Percentiles rank a stretch among this genome's conserved stretches.
phyloP scores from a whole-genome alignment of 1,139 yeast species.

The Komagataea norvegica region DNA sequence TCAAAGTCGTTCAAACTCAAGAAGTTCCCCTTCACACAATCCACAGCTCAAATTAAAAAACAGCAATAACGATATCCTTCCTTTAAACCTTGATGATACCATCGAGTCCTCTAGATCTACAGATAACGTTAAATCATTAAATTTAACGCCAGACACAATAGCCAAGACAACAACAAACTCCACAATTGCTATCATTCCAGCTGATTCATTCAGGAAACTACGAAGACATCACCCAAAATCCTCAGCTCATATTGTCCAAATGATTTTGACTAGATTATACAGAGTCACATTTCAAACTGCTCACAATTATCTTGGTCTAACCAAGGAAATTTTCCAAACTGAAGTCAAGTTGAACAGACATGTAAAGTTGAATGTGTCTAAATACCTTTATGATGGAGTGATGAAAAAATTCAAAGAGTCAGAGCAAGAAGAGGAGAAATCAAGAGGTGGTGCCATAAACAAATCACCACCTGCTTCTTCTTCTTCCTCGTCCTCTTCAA shows the following conservation, averaged over 20 bases:
- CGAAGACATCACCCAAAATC: conserved; percentile 80
- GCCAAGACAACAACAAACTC: conserved; percentile 48
- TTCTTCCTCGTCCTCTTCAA: too few species aligned
- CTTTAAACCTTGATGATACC: conserved; percentile 17
- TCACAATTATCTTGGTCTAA: conserved; percentile 78
- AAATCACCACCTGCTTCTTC: too few species aligned
- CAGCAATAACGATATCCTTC: conserved; percentile 15
- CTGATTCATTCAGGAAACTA: conserved; percentile 70
- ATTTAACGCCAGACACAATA: conserved; percentile 34
- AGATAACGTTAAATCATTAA: too few species aligned
- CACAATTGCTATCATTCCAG: conserved; percentile 89
- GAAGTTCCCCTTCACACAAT: conserved; percentile 8
- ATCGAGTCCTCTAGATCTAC: conserved; percentile 8
- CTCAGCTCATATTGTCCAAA: conserved; percentile 90
- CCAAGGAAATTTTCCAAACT: conserved; percentile 74
- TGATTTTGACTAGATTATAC: conserved; percentile 80
- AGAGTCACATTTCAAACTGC: conserved; percentile 90
- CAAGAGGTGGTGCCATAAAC: conserved; percentile 2
- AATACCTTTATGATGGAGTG: conserved; percentile 52
- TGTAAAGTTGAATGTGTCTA: conserved; percentile 51
- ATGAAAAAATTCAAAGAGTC: conserved; percentile 12
- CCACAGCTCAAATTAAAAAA: conserved; percentile 1
- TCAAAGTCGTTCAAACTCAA: conserved; percentile 12
- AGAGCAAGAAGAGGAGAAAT: conserved; percentile 14
- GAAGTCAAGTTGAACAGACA: conserved; percentile 62